A percentile compares a stretch with the other conserved stretches of the same genome.
phyloP scores from a whole-genome alignment of 371 early-diverging fungal species.

The Mucor indicus region DNA sequence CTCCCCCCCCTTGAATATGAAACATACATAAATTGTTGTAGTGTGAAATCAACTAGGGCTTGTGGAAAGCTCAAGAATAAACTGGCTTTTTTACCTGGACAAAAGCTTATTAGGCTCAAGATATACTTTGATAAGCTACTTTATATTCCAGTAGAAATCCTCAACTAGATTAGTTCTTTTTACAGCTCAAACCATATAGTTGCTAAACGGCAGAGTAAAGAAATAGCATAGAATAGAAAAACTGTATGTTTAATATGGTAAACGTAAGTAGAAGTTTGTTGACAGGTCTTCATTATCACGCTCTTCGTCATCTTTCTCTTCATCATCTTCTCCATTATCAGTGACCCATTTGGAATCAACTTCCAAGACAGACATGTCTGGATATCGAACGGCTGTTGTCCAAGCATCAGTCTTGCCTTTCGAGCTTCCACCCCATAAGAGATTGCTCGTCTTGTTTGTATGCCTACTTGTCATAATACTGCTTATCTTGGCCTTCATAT shows the following conservation, averaged over 20 bases:
- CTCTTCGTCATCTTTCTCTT: conserved; percentile 4
- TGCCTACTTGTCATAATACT: conserved; percentile 1
- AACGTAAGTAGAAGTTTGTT: conserved; percentile 7
- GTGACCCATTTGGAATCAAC: conserved; percentile 4
- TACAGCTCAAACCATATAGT: conserved; percentile 12
- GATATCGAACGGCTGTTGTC: conserved; percentile 5
- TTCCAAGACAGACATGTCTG: conserved; percentile 7
- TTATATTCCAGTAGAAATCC: conserved; percentile 11
- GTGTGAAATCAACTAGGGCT: conserved; percentile 9
- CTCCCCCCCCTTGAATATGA: too few species aligned
- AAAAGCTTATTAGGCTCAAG: conserved; percentile 11
- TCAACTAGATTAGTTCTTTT: conserved; percentile 10
- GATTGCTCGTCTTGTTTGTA: conserved; percentile 6
- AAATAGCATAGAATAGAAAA: conserved; percentile 10
- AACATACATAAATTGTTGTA: conserved; percentile 6
- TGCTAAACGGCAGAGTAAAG: conserved; percentile 11
- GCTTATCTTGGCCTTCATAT: conserved; percentile 8
- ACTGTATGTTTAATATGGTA: conserved; percentile 11
- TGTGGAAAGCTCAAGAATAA: conserved; percentile 14
- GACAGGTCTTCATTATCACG: conserved; percentile 1
- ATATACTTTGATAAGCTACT: conserved; percentile 10
- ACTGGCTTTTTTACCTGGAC: conserved; percentile 10
- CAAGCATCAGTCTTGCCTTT: conserved; percentile 2
- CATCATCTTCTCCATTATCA: conserved; percentile 6
- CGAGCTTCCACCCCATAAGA: conserved; percentile 5